Conservation (phyloP, 805 yeast species). For the Candida silvicultrix region DNA sequence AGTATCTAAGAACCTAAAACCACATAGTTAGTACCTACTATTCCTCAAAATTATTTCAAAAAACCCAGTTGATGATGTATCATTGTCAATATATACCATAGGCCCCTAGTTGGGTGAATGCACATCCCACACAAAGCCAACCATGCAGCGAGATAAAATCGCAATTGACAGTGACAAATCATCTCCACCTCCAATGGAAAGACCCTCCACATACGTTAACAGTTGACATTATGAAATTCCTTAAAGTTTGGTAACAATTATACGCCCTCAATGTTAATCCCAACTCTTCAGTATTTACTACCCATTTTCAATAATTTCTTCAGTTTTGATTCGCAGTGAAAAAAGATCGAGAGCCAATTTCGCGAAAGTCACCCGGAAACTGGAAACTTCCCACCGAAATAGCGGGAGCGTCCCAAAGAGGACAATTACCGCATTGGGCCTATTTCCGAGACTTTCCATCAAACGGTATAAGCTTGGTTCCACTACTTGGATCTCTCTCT, state of each 20-base stretch:
- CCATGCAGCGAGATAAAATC: too few relatives aligned
- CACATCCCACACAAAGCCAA: too few relatives aligned
- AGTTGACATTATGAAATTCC: slow-evolving; percentile 35
- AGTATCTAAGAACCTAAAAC: slow-evolving; percentile 79
- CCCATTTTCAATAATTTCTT: background rate
- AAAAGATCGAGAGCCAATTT: background rate
- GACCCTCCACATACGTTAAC: slow-evolving; percentile 33
- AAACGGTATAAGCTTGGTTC: background rate
- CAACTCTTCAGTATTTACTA: too few relatives aligned
- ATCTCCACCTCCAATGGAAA: too few relatives aligned
- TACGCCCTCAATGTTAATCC: background rate
- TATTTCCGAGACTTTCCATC: background rate
- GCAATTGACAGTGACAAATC: too few relatives aligned
- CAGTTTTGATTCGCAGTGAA: slow-evolving; percentile 5
- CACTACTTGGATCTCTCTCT: too few relatives aligned
- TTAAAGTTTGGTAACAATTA: background rate
- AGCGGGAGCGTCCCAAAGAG: background rate
- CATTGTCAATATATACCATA: too few relatives aligned
- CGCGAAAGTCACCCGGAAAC: background rate
- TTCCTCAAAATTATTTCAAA: too few relatives aligned
- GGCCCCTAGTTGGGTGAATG: too few relatives aligned
- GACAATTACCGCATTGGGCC: background rate
- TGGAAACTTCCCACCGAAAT: background rate
- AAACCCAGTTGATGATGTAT: too few relatives aligned
- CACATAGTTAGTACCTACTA: background rate